Base-by-base conservation (phyloP, 1,284 basidiomycete species). In the Trichosporon inkin region DNA sequence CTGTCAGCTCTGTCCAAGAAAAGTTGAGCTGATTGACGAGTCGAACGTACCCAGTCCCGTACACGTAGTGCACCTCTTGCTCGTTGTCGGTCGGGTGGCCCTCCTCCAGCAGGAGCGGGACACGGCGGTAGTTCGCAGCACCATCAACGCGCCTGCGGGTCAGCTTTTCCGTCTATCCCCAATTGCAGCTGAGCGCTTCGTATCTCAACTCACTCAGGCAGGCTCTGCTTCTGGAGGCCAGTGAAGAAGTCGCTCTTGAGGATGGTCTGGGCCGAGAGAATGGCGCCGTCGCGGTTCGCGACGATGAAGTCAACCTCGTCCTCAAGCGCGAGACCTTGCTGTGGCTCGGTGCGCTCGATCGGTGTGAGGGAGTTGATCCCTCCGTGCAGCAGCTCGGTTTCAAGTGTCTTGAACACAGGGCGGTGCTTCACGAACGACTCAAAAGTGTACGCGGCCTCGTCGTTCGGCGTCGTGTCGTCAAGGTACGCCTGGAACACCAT, bases 191-290 rank as follows among this genome's bases (percentile, higher is more conserved):
- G 8, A 20, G 22, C 39, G 11, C 16, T 14, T 17, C 11, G 17
- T 36, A 13, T 24, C 13, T 6, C 1, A 8, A 81, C 87, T 57
- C 67, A 92, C 88, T 96, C 94, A 0, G 91, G 89, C 4, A 98
- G 80, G 11, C 89, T 89, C 86, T 95, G 91, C 80, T 96, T 96
- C 79, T 97, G 94, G 53, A 97, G 74, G 67, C 92, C 92, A 1
- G 86, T 87, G 83, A 98, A 98, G 81, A 97, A 94, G 77, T 98
- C 94, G 59, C 90, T 94, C 81, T 99, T 99, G 72, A 99, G 82
- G 70, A 99, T 97, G 0, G 76, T 76, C 52, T 77, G 75, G 0
- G 71, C 75, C 3, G 92, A 95, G 1, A 99, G 79, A 62, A 99
- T 90, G 60, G 83, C 86, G 6, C 96, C 96, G 6, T 84, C 84